Base-by-base conservation (phyloP, 2,329 filamentous ascomycete genomes). In the Alternaria novae-zelandiae region DNA sequence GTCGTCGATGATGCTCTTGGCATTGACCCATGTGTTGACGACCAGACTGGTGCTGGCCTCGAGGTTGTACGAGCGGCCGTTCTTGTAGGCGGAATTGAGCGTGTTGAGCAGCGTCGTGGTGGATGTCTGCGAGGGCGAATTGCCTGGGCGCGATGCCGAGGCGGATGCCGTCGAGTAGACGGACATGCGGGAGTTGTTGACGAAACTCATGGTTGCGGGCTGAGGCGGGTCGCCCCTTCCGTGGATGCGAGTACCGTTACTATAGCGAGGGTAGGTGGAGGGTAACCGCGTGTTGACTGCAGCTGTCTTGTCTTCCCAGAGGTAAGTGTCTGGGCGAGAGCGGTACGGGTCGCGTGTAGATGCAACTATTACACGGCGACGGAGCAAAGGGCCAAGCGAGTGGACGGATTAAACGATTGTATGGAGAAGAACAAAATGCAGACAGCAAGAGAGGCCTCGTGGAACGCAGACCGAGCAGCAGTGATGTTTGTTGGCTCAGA, bases 21-120 rank as follows among this genome's bases (percentile, higher is more conserved):
- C 92, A 4, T 93, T 97, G 57, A 96, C 86, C 94, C 94, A 97
- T 61, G 94, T 97, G 82, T 98, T 98, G 69, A 98, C 93, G 0
- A 96, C 94, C 43, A 98, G 80, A 78, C 93, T 97, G 36, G 94
- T 96, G 70, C 93, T 93, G 51, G 94, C 90, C 80, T 99, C 96
- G 49, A 99, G 87, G 66, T 87, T 86, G 79, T 97, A 96, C n/a
- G 95, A 89, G 74, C 93, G 89, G 28, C 89, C 90, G 4, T 91
- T 89, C 51, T 92, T 87, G 80, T 97, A 98, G 75, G 92, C 91
- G 72, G 93, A 94, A 82, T 99, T 96, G 49, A 97, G 87, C 59
- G 93, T 89, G 82, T 98, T 98, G 59, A 99, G 87, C 50, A 98
- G 87, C 0, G 94, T 97, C 2, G 94, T 97, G 3, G 95, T 97